Evolutionary conservation across 2,329 filamentous ascomycete species (phyloP).

Genomic region (Cladobotryum protrusum): DNA sequence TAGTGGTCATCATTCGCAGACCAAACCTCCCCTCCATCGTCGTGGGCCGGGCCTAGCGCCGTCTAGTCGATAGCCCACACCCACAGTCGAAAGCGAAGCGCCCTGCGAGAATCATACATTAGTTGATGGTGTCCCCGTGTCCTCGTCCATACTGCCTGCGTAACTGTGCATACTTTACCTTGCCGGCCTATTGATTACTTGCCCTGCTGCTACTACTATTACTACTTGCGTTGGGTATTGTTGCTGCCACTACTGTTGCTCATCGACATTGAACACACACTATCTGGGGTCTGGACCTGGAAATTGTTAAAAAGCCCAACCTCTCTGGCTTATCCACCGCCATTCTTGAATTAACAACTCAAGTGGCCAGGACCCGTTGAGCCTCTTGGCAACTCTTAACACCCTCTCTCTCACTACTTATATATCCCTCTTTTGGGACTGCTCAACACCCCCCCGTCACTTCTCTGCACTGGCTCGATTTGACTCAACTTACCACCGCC

Average conservation of each 20-base stretch:
- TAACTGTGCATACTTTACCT: not conserved
- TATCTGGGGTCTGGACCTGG: not conserved
- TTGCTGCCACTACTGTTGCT: too few relatives aligned
- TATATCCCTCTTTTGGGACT: too few relatives aligned
- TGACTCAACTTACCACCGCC: not conserved
- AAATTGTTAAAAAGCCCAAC: not conserved
- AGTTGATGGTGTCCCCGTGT: constrained; percentile 9
- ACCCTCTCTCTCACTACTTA: not conserved
- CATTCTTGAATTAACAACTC: not conserved
- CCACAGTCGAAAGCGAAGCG: not conserved
- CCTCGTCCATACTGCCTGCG: constrained; percentile 2
- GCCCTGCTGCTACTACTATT: not conserved
- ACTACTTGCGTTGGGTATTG: not conserved
- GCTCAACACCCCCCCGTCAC: too few relatives aligned
- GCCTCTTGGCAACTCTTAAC: not conserved
- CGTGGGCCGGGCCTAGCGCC: constrained; percentile 13
- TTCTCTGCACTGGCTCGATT: not conserved
- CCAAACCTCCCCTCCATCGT: not conserved
- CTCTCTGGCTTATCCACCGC: not conserved
- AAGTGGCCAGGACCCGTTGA: not conserved
- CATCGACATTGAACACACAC: not conserved
- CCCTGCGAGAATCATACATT: constrained; percentile 9
- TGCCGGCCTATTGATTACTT: not conserved
- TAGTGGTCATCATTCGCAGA: too few relatives aligned
- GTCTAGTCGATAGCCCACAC: constrained; percentile 5